Evolutionary conservation across 805 yeast species (phyloP), one percentile per base, ranked within the genome.

Genomic region (Saccharomycopsis sp.): DNA sequence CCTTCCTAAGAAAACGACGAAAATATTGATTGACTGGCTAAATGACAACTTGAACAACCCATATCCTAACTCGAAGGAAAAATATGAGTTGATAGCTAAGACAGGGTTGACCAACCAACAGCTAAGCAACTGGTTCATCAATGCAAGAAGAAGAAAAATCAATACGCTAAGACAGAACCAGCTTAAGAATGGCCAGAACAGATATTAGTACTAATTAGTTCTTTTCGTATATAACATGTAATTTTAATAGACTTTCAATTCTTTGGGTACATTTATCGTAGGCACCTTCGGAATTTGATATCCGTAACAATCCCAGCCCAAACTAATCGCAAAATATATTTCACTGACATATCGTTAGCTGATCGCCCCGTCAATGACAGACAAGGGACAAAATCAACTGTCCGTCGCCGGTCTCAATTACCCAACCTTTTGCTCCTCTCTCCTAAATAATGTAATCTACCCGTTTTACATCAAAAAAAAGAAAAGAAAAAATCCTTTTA

Each of bases 121-220:
- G 70, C 77, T 89, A 61, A 80, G 87, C 64, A 89, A 89, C 68
- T 89, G 96, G 96, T 89, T 89, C 66, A 89, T 89, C 67, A 89
- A 89, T 68, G 96, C 93, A 19, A 80, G 96, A 65, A 77, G 96
- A 66, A 76, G 96, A 64, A 83, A 87, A 67, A 79, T 89, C 53
- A 76, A 75, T 65, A 65, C 64, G 35, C 70, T 77, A 64, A 75
- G 75, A 64, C 76, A 75, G 20, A 58, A 58, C 24, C 52, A 51
- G 38, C 50, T 34, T 14, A 24, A 35, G 19, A 52, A 34, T 74
- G 12, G 38, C 38, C 38, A 7, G 38, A 29, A 29, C 38, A 29
- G 38, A 29, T 7, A 29, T 29, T 12, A 29, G 38, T 29, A 29
- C 38, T 29, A 29, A 12, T 7, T 7, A 12, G 38, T 29, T 29